Evolutionary conservation across 1,284 basidiomycete genomes (phyloP).

Genomic region (Pseudozyma sp.): DNA sequence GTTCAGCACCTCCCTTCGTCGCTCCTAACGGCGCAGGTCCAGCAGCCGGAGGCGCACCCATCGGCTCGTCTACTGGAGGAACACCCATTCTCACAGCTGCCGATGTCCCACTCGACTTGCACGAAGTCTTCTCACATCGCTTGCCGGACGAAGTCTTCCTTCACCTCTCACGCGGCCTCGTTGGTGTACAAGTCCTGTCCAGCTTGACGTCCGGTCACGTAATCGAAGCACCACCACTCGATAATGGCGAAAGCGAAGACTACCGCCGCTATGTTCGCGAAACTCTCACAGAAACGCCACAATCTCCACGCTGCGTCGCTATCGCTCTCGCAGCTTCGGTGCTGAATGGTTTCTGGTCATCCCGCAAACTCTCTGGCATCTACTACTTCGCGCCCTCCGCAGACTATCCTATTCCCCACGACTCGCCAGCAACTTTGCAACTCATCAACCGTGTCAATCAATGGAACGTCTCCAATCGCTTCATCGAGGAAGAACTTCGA

Average conservation of each 20-base stretch:
- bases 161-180: constrained; percentile 90
- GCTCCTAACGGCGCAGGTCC: constrained; percentile 63
- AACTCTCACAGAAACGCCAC: constrained; percentile 87
- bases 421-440: constrained; percentile 80
- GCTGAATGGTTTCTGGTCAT: constrained; percentile 64
- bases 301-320: constrained; percentile 89
- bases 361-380: constrained; percentile 60
- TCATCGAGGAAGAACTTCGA: constrained; percentile 93
- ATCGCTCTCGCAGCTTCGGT: constrained; percentile 70
- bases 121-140: constrained; percentile 93
- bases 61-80: constrained; percentile 72
- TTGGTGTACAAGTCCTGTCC: constrained; percentile 86
- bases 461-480: constrained; percentile 90
- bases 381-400: constrained; percentile 61
- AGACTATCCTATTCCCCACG: constrained; percentile 59
- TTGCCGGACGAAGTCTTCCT: constrained; percentile 97
- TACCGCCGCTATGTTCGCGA: constrained; percentile 95
- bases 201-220: constrained; percentile 86
- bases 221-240: constrained; percentile 88
- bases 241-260: constrained; percentile 93
- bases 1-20: constrained; percentile 10
- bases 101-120: constrained; percentile 89
- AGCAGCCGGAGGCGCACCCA: constrained; percentile 73
- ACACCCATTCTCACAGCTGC: constrained; percentile 77
- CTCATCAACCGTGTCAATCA: constrained; percentile 86